phyloP scores from a whole-genome alignment of 495 filamentous ascomycete genomes.

The Penicillium malachiteum region DNA sequence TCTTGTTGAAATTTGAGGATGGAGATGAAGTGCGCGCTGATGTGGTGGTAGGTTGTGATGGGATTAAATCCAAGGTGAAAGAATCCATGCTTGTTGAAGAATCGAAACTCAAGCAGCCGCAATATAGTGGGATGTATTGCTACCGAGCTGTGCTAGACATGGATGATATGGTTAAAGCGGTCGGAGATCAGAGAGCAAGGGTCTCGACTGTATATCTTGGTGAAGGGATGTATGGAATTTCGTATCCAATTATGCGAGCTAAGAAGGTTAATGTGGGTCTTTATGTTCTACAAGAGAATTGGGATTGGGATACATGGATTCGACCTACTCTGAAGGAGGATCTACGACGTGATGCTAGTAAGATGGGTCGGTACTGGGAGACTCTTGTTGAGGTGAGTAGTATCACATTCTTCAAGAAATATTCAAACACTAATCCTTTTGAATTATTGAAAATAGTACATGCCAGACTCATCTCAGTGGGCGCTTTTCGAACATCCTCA shows the following conservation, averaged over 20 bases:
- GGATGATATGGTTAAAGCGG: conserved; percentile 49
- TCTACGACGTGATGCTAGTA: conserved; percentile 52
- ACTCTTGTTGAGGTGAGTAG: conserved; percentile 40
- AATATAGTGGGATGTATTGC: conserved; percentile 53
- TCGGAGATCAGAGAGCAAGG: conserved; percentile 51
- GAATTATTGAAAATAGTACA: conserved; percentile 8
- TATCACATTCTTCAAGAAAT: not conserved
- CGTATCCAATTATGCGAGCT: conserved; percentile 65
- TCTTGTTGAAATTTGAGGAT: conserved; percentile 32
- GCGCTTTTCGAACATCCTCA: conserved; percentile 63
- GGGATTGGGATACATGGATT: conserved; percentile 57
- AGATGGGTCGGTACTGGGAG: conserved; percentile 51
- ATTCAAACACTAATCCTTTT: not conserved
- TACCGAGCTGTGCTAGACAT: conserved; percentile 63
- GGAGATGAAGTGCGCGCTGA: conserved; percentile 31
- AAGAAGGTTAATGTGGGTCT: conserved; percentile 60
- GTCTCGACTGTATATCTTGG: conserved; percentile 60
- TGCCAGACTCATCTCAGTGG: conserved; percentile 56
- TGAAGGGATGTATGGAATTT: conserved; percentile 56
- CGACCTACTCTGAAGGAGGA: conserved; percentile 53
- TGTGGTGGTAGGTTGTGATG: conserved; percentile 59
- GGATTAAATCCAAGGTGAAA: conserved; percentile 52
- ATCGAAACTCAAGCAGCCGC: conserved; percentile 29
- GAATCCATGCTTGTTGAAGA: conserved; percentile 44
- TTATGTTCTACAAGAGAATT: conserved; percentile 45